Evolutionary conservation across 306 rosid species (phyloP).

Genomic region (Leucaena leucocephala): DNA sequence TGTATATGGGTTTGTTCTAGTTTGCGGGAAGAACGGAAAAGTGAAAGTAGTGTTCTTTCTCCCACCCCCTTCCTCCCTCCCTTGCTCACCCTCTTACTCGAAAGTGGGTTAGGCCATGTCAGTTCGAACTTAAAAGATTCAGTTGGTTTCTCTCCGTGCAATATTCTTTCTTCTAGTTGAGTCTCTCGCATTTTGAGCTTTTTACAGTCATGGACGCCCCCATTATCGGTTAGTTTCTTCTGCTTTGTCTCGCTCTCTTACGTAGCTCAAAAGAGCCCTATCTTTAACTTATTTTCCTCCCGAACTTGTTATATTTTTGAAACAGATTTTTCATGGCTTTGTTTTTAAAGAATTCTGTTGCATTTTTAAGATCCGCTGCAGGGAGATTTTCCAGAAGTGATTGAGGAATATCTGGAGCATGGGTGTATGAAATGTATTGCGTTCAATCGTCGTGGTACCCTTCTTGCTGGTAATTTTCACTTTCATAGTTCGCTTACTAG

Average conservation of each 20-base stretch:
- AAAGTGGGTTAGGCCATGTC: background rate
- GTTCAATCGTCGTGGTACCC: slow-evolving; percentile 94
- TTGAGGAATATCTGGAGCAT: slow-evolving; percentile 90
- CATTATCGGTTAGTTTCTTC: slow-evolving; percentile 13
- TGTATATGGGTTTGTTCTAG: background rate
- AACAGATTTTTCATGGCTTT: background rate
- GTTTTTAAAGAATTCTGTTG: background rate
- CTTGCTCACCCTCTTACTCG: background rate
- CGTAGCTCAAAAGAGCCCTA: background rate
- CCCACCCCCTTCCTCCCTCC: too few species aligned
- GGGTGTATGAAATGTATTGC: slow-evolving; percentile 93
- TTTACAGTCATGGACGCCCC: slow-evolving; percentile 5
- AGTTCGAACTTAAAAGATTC: background rate
- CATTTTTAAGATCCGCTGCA: slow-evolving; percentile 50
- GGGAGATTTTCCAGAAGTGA: slow-evolving; percentile 97
- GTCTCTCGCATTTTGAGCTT: background rate
- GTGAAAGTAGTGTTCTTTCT: background rate
- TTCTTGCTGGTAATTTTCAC: slow-evolving; percentile 75
- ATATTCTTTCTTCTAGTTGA: background rate
- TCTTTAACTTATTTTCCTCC: background rate
- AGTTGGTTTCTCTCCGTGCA: background rate
- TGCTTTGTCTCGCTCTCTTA: background rate
- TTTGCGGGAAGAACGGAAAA: background rate
- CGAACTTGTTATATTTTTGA: background rate
- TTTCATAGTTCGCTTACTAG: background rate